Base-by-base conservation (phyloP, 257 asterid genomes). In the Petunia axillaris region DNA sequence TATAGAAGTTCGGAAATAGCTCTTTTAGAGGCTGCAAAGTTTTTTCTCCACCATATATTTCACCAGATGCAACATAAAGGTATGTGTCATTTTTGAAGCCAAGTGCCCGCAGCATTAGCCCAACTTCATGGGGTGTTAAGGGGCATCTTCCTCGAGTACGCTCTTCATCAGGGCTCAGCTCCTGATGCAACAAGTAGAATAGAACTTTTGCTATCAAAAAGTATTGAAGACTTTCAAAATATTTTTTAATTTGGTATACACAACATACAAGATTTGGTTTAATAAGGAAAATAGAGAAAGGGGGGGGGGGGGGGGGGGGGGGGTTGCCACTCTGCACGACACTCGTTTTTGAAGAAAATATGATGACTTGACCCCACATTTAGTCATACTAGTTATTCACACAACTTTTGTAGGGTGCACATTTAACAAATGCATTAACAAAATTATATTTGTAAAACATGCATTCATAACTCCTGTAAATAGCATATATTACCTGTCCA, bases 61-160 rank as follows among this genome's bases (percentile, higher is more conserved):
- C 99, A 85, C 99, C 99, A 54, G 99, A 96, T 86, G 99, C 99
- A 77, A 96, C 95, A 81, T 89, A 96, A 46, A 96, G 84, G 85
- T 89, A 90, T 0, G 99, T 92, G 84, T 85, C 94, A 80, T 96
- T 96, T 83, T 86, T 88, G 80, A 96, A 96, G 83, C 94, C 98
- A 82, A 96, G 97, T 68, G 98, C 98, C 74, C 97, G 92, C 87
- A 96, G 90, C 95, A 94, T 89, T 85, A 96, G 87, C 63, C 99
- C 99, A 36, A 96, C 98, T 85, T 96, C 99, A 78, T 90, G 94
- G 70, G 99, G 98, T 79, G 99, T 96, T 85, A 96, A 88, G 60
- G 99, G 99, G 83, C 99, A 96, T 84, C 89, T 94, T 82, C 99
- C 99, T 73, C 98, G 91, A 25, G 87, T 85, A 78, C 99, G 87